Base-by-base conservation (phyloP, 2,329 filamentous ascomycete genomes). In the Mollisia scopiformis region DNA sequence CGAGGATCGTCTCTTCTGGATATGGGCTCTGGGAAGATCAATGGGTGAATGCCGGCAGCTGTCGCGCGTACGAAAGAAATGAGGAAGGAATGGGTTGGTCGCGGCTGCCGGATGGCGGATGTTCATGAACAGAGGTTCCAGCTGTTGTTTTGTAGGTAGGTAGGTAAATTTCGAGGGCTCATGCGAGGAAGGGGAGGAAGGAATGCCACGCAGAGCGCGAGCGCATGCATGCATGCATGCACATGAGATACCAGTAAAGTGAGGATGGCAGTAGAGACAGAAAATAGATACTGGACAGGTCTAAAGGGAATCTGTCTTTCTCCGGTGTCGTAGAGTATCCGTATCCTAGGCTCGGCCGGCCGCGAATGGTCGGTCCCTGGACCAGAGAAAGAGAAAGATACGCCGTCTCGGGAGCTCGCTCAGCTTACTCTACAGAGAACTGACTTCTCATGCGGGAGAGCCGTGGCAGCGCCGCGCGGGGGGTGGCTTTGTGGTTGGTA, bases 21-120 rank as follows among this genome's bases (percentile, higher is more conserved):
- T n/a, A n/a, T n/a, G n/a, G n/a, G n/a, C n/a, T n/a, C n/a, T n/a
- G n/a, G n/a, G n/a, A n/a, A n/a, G n/a, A n/a, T n/a, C n/a, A n/a
- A n/a, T n/a, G n/a, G n/a, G n/a, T n/a, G n/a, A n/a, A n/a, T n/a
- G n/a, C n/a, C 49, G 47, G 58, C 51, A 61, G 55, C 58, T 59
- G n/a, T n/a, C n/a, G n/a, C 54, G 62, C 61, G 58, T 46, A 56
- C 54, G 51, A 39, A 19, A 46, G 49, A 49, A 46, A 33, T 51
- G 43, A 33, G 23, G 30, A 14, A 51, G 49, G 49, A 51, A 31
- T 27, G 49, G 25, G 53, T 51, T 13, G 35, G 51, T 49, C 52
- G 58, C 30, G n/a, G 54, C 5, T 37, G 59, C 47, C 47, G 37
- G 35, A 52, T n/a, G 8, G 35, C 56, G 30, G 35, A 27, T 30